Base-by-base conservation (phyloP, 176 grass and related monocot genomes). In the Microstegium vimineum region DNA sequence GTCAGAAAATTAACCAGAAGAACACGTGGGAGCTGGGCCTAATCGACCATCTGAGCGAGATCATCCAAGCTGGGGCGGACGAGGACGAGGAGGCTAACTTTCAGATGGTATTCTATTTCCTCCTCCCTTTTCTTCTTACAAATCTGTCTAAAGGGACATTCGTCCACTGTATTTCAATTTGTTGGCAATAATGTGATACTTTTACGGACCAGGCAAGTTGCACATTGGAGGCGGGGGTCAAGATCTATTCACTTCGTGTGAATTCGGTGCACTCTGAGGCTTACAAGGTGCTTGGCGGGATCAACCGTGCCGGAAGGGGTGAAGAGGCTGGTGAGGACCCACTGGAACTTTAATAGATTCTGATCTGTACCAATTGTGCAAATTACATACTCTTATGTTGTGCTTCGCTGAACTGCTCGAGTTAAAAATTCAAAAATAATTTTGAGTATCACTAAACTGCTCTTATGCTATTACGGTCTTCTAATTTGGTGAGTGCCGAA, bases 21-120 rank as follows among this genome's bases (percentile, higher is more conserved):
- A n/a, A n/a, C n/a, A n/a, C n/a, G n/a, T n/a, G n/a, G n/a, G n/a
- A n/a, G n/a, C n/a, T n/a, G n/a, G n/a, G n/a, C n/a, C n/a, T n/a
- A n/a, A 98, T 98, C 31, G 95, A 98, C 42, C 95, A 98, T 68
- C 76, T 98, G 52, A 98, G 92, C 13, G 92, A 98, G 66, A 90
- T 98, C 22, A 89, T 98, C 51, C 71, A 85, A 64, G 95, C 33
- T 20, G 90, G 87, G 34, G 75, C 77, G 28, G 95, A 87, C 25
- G 90, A 98, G 8, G 95, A 98, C 64, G 89, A 92, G 68, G 95
- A 98, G 71, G 93, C 90, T 71, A 98, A 98, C 74, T 98, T 98
- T 77, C 95, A 98, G 82, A 98, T 94, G 92, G 95, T n/a, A n/a
- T n/a, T n/a, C n/a, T n/a, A n/a, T n/a, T n/a, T n/a, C n/a, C n/a